Conservation (phyloP, 148 eudicot species). For the Vaccinium corymbosum region DNA sequence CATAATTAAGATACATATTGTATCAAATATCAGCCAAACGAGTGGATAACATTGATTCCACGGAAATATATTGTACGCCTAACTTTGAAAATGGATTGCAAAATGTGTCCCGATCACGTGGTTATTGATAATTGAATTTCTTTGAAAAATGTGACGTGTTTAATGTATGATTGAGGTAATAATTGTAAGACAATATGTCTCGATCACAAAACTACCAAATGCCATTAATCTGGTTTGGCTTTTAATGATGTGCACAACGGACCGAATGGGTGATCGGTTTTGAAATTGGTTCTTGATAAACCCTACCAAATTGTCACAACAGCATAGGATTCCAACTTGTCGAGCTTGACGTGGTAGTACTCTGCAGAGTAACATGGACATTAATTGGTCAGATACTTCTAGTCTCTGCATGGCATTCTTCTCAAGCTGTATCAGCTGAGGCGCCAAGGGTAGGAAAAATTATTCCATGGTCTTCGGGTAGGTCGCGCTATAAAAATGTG, state of each 20-base stretch:
- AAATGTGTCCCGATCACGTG: background rate
- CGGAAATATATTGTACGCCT: background rate
- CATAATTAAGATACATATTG: background rate
- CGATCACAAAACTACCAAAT: background rate
- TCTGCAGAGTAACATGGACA: no score
- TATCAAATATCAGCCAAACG: background rate
- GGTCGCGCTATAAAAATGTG: no score
- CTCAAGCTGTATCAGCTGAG: background rate
- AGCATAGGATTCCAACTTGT: background rate
- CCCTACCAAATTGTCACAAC: no score
- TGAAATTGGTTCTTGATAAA: no score
- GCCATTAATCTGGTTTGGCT: background rate
- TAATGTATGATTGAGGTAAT: no score
- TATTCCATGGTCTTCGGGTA: no score
- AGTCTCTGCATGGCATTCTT: background rate
- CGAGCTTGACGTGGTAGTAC: no score
- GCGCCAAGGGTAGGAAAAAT: no score
- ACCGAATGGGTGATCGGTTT: no score
- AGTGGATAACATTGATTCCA: background rate
- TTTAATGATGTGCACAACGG: background rate
- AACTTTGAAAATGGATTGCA: background rate
- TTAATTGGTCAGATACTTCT: no score
- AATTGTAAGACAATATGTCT: background rate
- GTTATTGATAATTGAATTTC: background rate
- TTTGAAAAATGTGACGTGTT: background rate